Percentiles rank a stretch among this genome's conserved stretches.
phyloP scores from a whole-genome alignment of 1,139 yeast genomes.

The Saccharomycopsis crataegensis region DNA sequence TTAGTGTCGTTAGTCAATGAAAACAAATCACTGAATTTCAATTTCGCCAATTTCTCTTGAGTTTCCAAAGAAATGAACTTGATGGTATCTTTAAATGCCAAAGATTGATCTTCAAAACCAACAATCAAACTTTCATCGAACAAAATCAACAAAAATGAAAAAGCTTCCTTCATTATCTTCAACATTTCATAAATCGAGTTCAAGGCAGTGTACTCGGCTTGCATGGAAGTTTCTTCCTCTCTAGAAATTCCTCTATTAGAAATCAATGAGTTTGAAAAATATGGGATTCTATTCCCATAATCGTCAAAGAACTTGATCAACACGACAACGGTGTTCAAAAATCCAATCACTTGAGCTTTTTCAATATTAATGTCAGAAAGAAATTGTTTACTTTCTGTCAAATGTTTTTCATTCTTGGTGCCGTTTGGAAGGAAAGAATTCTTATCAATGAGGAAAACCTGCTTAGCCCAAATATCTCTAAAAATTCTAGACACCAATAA shows the following conservation, averaged over 20 bases:
- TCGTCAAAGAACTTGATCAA: conserved; percentile 49
- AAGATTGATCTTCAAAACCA: conserved; percentile 12
- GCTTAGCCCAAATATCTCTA: conserved; percentile 68
- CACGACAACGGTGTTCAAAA: conserved; percentile 51
- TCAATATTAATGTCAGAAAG: conserved; percentile 42
- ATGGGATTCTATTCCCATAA: conserved; percentile 57
- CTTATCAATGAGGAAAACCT: conserved; percentile 47
- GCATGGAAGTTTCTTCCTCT: conserved; percentile 58
- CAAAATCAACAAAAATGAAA: conserved; percentile 77
- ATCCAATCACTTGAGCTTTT: conserved; percentile 53
- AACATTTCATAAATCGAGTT: conserved; percentile 70
- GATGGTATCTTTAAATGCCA: conserved; percentile 51
- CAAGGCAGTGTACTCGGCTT: conserved; percentile 89
- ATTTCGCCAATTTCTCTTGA: conserved; percentile 58
- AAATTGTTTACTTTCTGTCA: conserved; percentile 42
- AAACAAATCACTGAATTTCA: conserved; percentile 70
- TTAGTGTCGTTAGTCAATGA: conserved; percentile 58
- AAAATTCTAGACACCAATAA: conserved; percentile 71
- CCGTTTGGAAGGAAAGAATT: conserved; percentile 37
- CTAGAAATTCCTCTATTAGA: conserved; percentile 19
- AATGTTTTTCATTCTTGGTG: conserved; percentile 30
- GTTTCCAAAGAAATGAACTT: conserved; percentile 57
- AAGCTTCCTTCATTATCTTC: conserved; percentile 77
- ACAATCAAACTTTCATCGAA: conserved; percentile 56
- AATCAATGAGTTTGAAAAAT: conserved; percentile 32